These are phyloP conservation scores for Candida pseudoviswanathii DNA, from an alignment of 1,139 yeast species.

Conservation along the genomic window DNA sequence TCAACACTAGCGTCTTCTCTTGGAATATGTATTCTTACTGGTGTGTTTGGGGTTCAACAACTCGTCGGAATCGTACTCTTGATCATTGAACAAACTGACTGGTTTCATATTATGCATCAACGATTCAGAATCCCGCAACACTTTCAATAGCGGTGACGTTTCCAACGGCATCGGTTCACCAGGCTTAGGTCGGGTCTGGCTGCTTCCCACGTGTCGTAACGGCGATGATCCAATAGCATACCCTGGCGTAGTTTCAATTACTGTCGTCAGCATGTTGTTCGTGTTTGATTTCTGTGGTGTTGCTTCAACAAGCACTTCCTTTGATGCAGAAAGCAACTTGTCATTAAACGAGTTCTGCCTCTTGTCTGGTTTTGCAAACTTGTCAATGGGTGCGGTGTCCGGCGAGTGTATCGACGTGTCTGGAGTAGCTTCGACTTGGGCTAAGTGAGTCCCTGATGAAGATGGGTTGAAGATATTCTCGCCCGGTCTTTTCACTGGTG, in stretches of 20 bases:
- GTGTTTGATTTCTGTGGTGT: conserved; percentile 8
- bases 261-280: neutral
- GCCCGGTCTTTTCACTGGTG: conserved; percentile 10
- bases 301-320: conserved; percentile 7
- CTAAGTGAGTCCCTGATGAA: conserved; percentile 13
- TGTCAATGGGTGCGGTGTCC: conserved; percentile 8
- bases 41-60: conserved; percentile 13
- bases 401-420: conserved; percentile 11
- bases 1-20: conserved; percentile 6
- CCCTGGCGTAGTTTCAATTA: conserved; percentile 9
- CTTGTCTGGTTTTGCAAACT: conserved; percentile 6
- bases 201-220: neutral
- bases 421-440: conserved; percentile 35
- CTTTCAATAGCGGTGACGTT: conserved; percentile 35
- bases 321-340: conserved; percentile 3
- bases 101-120: conserved; percentile 4
- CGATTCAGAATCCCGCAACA: conserved; percentile 12
- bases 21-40: conserved; percentile 11
- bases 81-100: conserved; percentile 5
- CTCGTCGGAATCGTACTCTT: conserved; percentile 21
- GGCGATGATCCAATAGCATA: conserved; percentile 23
- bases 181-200: conserved; percentile 24
- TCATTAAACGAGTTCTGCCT: conserved; percentile 5
- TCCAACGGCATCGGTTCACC: conserved; percentile 37
- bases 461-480: neutral